Conservation (phyloP, 768 basidiomycete species). For the Collybia sp. region DNA sequence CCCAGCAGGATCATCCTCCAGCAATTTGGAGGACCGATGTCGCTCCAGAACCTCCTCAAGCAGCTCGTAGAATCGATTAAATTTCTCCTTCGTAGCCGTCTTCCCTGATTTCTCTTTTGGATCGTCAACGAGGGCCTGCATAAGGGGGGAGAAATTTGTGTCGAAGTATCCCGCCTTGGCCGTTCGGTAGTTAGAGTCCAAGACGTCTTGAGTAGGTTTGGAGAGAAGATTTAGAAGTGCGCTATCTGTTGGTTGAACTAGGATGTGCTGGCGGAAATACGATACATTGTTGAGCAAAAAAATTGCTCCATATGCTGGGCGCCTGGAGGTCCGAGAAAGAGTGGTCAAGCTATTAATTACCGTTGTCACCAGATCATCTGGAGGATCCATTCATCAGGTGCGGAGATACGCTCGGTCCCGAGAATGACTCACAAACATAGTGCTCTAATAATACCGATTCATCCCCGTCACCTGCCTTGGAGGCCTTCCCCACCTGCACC, state of each 20-base stretch:
- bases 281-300: constrained; percentile 80
- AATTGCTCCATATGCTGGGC: constrained; percentile 66
- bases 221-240: constrained; percentile 50
- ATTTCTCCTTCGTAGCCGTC: constrained; percentile 74
- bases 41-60: constrained; percentile 78
- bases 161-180: constrained; percentile 85
- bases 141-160: constrained; percentile 72
- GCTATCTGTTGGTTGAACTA: constrained; percentile 45
- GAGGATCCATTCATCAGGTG: not conserved
- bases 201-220: constrained; percentile 52
- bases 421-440: constrained; percentile 54
- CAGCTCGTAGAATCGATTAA: constrained; percentile 76
- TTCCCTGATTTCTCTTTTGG: constrained; percentile 55
- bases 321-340: constrained; percentile 54
- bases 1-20: constrained; percentile 66
- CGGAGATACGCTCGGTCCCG: not conserved
- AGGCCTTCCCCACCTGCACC: constrained; percentile 50
- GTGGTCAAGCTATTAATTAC: constrained; percentile 54
- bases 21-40: constrained; percentile 61
- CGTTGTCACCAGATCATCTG: constrained; percentile 75
- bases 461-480: constrained; percentile 46
- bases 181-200: constrained; percentile 70
- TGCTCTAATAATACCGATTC: constrained; percentile 66
- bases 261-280: constrained; percentile 57
- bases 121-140: constrained; percentile 63